Evolutionary conservation across 805 yeast species (phyloP), one percentile per base, ranked within the genome.

Genomic region (Priceomyces castillae): DNA sequence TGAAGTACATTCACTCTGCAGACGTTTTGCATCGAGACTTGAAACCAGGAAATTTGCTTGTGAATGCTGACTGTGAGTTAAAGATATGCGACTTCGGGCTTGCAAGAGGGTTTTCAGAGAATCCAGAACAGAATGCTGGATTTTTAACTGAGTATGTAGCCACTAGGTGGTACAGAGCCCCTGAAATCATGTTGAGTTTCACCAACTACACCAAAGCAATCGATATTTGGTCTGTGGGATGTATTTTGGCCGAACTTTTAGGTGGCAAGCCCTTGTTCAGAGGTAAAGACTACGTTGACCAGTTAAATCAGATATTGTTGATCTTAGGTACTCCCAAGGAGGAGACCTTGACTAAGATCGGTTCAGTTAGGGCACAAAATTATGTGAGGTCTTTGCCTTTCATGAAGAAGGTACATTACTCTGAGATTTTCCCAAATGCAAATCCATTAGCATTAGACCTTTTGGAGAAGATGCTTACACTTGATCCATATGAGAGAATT

Each of bases 91-190:
- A 94, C 66, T 92, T 92, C 63, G 98, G 99, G 14, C 74, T 92
- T 46, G 97, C 98, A 1, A 78, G 97, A 61, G 96, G 97, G 30
- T 90, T 85, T 53, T 81, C 89, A 7, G 81, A 81, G 46, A 84
- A 83, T 56, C 86, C 90, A 0, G 90, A 83, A 47, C 86, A 83
- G 54, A 89, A 90, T 54, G 86, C 86, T 25, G 97, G 96, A n/a
- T 92, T 89, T 57, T 71, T 92, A 73, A 94, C 99, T 1, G 98
- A 92, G 64, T 94, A 94, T 61, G 99, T 94, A 20, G 98, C 99
- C 25, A 94, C 99, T 1, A 77, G 99, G 62, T 94, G 99, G 99
- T 94, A 94, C 65, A 75, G 99, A 53, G 99, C 99, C 2, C 99
- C 99, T 0, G 99, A 94, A 60, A 90, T 94, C 65, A 92, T 94